Evolutionary conservation across 306 rosid species (phyloP).

Genomic region (Ziziphus jujuba): DNA sequence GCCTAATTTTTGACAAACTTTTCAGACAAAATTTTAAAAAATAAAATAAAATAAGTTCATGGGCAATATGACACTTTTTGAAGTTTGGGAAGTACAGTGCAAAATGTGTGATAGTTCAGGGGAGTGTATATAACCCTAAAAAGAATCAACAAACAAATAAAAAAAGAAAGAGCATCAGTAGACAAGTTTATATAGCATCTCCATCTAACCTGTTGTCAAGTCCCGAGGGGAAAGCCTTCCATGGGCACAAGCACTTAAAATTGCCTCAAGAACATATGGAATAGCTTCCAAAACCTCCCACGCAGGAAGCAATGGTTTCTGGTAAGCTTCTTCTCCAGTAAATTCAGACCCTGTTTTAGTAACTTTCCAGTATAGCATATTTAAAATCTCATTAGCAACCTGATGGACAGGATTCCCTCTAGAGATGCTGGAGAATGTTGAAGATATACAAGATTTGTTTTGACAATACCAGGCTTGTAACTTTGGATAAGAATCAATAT

Average conservation of each 20-base stretch:
- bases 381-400: constrained; percentile 59
- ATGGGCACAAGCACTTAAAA: constrained; percentile 75
- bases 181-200: constrained; percentile 21
- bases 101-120: no score
- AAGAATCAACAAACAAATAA: constrained; percentile 11
- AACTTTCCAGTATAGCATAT: constrained; percentile 69
- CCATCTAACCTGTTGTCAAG: constrained; percentile 68
- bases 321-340: constrained; percentile 50
- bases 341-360: constrained; percentile 48
- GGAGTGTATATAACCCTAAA: no score
- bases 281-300: constrained; percentile 82
- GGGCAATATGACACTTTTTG: no score
- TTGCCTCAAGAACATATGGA: constrained; percentile 74
- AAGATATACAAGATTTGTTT: constrained; percentile 64
- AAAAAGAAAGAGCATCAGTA: constrained; percentile 14
- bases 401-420: constrained; percentile 64
- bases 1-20: no score
- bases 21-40: no score
- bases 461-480: constrained; percentile 69
- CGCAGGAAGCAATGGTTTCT: constrained; percentile 64
- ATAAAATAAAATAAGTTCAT: no score
- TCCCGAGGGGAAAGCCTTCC: constrained; percentile 81
- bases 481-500: constrained; percentile 67
- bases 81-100: no score
- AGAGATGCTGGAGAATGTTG: constrained; percentile 59